Evolutionary conservation across 1,284 basidiomycete genomes (phyloP).

Genomic region (Coniferiporia weirii): DNA sequence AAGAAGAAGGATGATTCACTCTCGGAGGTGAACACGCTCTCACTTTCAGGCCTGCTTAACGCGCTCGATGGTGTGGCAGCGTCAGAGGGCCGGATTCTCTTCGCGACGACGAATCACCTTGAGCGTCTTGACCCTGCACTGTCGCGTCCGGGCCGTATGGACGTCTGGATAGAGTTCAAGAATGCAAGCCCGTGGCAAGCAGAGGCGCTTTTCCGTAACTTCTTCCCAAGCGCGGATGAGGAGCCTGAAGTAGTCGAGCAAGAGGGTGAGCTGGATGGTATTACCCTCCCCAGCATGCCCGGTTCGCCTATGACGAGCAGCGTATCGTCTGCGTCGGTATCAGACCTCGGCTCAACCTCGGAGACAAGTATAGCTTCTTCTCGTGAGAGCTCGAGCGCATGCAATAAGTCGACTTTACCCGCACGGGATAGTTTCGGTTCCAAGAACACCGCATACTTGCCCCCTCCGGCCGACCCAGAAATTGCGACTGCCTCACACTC

Average conservation of each 20-base stretch:
- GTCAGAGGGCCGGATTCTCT: slow-evolving; percentile 75
- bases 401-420: slow-evolving; percentile 24
- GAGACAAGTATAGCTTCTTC: slow-evolving; percentile 20
- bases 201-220: slow-evolving; percentile 77
- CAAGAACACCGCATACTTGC: slow-evolving; percentile 56
- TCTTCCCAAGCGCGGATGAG: slow-evolving; percentile 72
- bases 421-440: slow-evolving; percentile 41
- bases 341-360: slow-evolving; percentile 10
- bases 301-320: slow-evolving; percentile 19
- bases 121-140: slow-evolving; percentile 79
- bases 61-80: slow-evolving; percentile 85
- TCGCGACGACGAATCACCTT: slow-evolving; percentile 85
- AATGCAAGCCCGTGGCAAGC: slow-evolving; percentile 79
- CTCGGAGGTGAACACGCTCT: slow-evolving; percentile 75
- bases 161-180: slow-evolving; percentile 86
- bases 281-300: slow-evolving; percentile 19
- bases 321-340: slow-evolving; percentile 20
- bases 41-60: slow-evolving; percentile 75
- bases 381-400: slow-evolving; percentile 25
- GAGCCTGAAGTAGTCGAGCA: slow-evolving; percentile 24
- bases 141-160: slow-evolving; percentile 82
- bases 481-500: slow-evolving; percentile 52
- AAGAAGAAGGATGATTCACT: slow-evolving; percentile 52
- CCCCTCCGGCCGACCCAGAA: slow-evolving; percentile 58
- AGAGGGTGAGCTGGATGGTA: slow-evolving; percentile 12